Conservation (phyloP, 441 rosid species). For the Adansonia rubrostipa region DNA sequence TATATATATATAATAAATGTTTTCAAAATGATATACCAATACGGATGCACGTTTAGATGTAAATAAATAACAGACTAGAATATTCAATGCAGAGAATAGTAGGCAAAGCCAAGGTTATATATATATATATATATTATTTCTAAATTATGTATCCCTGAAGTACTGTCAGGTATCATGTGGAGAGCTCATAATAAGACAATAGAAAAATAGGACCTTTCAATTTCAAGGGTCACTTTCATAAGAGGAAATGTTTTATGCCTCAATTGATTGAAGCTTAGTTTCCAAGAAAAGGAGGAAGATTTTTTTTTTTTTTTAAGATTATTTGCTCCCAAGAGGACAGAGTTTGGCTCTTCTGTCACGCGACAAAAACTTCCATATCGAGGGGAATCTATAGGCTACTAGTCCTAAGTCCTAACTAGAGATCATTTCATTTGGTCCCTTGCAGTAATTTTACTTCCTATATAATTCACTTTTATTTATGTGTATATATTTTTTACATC, state of each 20-base stretch:
- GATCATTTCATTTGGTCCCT: slow-evolving; percentile 24
- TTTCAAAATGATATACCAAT: neutral
- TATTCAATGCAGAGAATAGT: neutral
- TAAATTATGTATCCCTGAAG: neutral
- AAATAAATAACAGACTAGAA: neutral
- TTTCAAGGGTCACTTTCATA: slow-evolving; percentile 23
- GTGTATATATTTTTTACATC: neutral
- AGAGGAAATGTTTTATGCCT: neutral
- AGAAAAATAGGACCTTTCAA: slow-evolving; percentile 3
- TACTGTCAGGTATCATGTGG: slow-evolving; percentile 20
- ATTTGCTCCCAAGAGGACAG: slow-evolving; percentile 34
- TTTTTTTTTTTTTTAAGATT: slow-evolving; percentile 22
- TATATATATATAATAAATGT: neutral
- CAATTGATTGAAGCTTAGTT: slow-evolving; percentile 28
- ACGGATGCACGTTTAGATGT: slow-evolving; percentile 4
- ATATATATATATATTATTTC: neutral
- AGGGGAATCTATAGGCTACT: slow-evolving; percentile 31
- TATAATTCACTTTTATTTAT: too few relatives aligned
- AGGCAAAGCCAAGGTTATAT: neutral
- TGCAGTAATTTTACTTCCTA: neutral
- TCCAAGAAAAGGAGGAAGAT: slow-evolving; percentile 17
- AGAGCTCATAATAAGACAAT: slow-evolving; percentile 30
- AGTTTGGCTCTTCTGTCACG: slow-evolving; percentile 62
- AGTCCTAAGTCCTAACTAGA: slow-evolving; percentile 13
- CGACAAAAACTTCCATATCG: slow-evolving; percentile 27